Percentiles rank a stretch among this genome's conserved stretches.
Evolutionary conservation across 2,329 filamentous ascomycete genomes (phyloP).

Genomic region (Hypoxylon sp.): DNA sequence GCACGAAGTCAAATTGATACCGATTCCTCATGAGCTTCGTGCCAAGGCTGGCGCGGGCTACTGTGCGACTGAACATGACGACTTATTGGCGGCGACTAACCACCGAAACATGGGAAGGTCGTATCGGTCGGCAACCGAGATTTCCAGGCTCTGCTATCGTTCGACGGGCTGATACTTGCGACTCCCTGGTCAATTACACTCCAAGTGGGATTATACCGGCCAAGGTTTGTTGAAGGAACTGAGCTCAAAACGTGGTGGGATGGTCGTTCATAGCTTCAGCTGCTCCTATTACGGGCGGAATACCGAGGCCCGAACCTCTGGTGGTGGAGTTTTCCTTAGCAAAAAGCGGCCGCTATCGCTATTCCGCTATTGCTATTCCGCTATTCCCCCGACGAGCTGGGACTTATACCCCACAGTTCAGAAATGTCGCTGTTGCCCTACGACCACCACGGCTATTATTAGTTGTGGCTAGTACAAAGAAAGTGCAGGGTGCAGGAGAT

Average conservation of each 20-base stretch:
- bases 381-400: slow-evolving; percentile 29
- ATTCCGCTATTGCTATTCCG: no score
- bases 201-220: background rate
- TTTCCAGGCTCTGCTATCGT: slow-evolving; percentile 3
- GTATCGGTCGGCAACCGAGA: slow-evolving; percentile 11
- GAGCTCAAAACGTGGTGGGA: background rate
- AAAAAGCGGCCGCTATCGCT: slow-evolving; percentile 42
- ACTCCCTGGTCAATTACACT: background rate
- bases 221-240: slow-evolving; percentile 5
- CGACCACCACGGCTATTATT: background rate
- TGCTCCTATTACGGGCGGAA: background rate
- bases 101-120: slow-evolving; percentile 12
- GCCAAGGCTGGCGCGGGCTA: slow-evolving; percentile 27
- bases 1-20: slow-evolving; percentile 31
- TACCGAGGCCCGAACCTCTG: slow-evolving; percentile 12
- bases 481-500: no score
- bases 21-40: slow-evolving; percentile 23
- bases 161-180: slow-evolving; percentile 9
- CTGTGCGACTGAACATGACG: slow-evolving; percentile 42
- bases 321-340: slow-evolving; percentile 19
- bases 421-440: background rate
- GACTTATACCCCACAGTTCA: slow-evolving; percentile 29
- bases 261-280: background rate
- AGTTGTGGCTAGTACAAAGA: slow-evolving; percentile 21
- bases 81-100: slow-evolving; percentile 9